phyloP scores from a whole-genome alignment of 768 basidiomycete species.

The Kwoniella europaea region DNA sequence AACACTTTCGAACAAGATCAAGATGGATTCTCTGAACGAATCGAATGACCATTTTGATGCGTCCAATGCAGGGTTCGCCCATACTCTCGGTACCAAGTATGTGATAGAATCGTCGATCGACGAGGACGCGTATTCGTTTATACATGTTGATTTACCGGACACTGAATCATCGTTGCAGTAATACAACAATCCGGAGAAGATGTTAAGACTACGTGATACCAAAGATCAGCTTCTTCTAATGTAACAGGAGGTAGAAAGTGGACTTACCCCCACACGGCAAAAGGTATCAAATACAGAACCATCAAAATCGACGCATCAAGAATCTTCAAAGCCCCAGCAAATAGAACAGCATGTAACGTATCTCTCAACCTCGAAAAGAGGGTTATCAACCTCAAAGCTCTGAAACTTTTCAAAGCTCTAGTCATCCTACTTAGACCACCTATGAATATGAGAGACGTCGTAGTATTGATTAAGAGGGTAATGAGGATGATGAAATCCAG shows the following conservation, averaged over 20 bases:
- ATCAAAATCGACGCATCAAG: conserved; percentile 88
- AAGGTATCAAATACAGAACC: conserved; percentile 65
- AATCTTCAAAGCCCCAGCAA: conserved; percentile 82
- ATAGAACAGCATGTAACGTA: conserved; percentile 81
- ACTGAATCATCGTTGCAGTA: conserved; percentile 74
- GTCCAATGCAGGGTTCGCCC: conserved; percentile 72
- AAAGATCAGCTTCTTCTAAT: conserved; percentile 8
- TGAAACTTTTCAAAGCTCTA: conserved; percentile 81
- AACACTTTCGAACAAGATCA: conserved; percentile 95
- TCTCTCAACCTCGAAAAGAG: conserved; percentile 82
- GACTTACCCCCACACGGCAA: conserved; percentile 57
- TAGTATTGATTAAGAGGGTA: conserved; percentile 75
- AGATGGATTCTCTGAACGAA: conserved; percentile 75
- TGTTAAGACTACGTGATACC: conserved; percentile 67
- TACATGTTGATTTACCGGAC: conserved; percentile 69
- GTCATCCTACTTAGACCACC: conserved; percentile 81
- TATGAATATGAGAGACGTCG: conserved; percentile 72
- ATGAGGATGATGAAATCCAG: conserved; percentile 84
- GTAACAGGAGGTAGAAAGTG: not conserved
- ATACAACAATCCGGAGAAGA: conserved; percentile 84
- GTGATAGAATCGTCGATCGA: conserved; percentile 64
- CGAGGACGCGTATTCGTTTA: conserved; percentile 70
- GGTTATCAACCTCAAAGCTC: conserved; percentile 87
- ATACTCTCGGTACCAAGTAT: conserved; percentile 81
- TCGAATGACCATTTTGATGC: conserved; percentile 86